These are phyloP conservation scores for Candida ovalis DNA, from an alignment of 805 yeast species.

Conservation along the genomic window DNA sequence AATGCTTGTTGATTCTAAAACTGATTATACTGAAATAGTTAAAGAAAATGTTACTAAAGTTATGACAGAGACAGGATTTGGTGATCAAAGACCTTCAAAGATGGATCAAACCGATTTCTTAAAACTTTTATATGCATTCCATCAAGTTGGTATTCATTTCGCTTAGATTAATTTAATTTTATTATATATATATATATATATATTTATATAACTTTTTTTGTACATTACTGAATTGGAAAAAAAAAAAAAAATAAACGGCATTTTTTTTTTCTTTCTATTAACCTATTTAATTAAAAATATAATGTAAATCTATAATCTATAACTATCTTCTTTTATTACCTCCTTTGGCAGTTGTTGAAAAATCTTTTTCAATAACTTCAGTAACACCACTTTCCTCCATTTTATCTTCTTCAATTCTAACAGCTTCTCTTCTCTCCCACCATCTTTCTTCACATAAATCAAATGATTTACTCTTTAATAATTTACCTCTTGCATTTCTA, in stretches of 20 bases:
- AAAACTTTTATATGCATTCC: constrained; percentile 83
- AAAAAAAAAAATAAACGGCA: background rate
- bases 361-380: constrained; percentile 75
- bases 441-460: constrained; percentile 91
- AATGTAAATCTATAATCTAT: background rate
- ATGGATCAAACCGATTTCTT: constrained; percentile 94
- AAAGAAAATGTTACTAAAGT: constrained; percentile 72
- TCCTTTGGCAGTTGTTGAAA: constrained; percentile 32
- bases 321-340: constrained; percentile 51
- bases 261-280: background rate
- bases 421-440: constrained; percentile 98
- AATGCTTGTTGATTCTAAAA: constrained; percentile 40
- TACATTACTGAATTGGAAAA: background rate
- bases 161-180: constrained; percentile 45
- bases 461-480: constrained; percentile 82
- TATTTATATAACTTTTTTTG: background rate
- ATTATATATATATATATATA: background rate
- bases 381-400: constrained; percentile 93
- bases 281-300: background rate
- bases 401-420: constrained; percentile 82
- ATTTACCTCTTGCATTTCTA: constrained; percentile 83
- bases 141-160: constrained; percentile 95
- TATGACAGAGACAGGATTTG: constrained; percentile 70
- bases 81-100: constrained; percentile 87
- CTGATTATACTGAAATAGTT: constrained; percentile 45